Conservation (phyloP, 306 rosid species). For the Fagus crenata region DNA sequence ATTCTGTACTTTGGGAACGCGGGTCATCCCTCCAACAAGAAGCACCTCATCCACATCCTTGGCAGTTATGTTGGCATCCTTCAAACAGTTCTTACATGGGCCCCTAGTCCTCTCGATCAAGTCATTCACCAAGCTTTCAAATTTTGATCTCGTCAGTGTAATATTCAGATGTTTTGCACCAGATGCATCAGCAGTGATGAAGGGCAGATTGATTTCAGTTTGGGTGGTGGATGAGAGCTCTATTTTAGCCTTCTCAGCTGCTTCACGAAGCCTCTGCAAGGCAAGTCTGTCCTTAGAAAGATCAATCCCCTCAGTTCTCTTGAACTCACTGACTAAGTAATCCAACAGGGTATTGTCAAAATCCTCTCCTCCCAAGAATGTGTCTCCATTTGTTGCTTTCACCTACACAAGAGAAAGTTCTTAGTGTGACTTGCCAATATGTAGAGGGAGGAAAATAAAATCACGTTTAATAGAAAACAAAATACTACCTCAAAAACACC, state of each 20-base stretch:
- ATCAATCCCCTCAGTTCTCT: conserved; percentile 71
- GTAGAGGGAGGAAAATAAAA: neutral
- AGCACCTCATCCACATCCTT: conserved; percentile 97
- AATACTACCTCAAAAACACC: conserved; percentile 85
- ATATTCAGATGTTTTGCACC: conserved; percentile 93
- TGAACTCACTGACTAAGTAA: conserved; percentile 74
- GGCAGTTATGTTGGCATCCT: conserved; percentile 71
- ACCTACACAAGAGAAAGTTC: conserved; percentile 46
- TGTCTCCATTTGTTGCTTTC: conserved; percentile 93
- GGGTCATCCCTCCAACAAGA: conserved; percentile 96
- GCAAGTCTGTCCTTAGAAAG: conserved; percentile 87
- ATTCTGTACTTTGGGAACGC: conserved; percentile 90
- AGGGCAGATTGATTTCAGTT: conserved; percentile 87
- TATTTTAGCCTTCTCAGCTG: conserved; percentile 95
- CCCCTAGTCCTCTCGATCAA: conserved; percentile 82
- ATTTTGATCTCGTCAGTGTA: conserved; percentile 85
- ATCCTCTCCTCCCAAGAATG: conserved; percentile 96
- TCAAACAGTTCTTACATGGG: conserved; percentile 83
- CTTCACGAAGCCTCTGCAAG: conserved; percentile 92
- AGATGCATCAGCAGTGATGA: conserved; percentile 91
- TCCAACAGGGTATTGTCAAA: conserved; percentile 87
- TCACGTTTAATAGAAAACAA: neutral
- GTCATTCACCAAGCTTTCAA: conserved; percentile 68
- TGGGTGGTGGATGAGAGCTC: conserved; percentile 93
- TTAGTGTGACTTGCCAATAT: neutral